Evolutionary conservation across 345 rosid genomes (phyloP).

Genomic region (Citropsis articulata): DNA sequence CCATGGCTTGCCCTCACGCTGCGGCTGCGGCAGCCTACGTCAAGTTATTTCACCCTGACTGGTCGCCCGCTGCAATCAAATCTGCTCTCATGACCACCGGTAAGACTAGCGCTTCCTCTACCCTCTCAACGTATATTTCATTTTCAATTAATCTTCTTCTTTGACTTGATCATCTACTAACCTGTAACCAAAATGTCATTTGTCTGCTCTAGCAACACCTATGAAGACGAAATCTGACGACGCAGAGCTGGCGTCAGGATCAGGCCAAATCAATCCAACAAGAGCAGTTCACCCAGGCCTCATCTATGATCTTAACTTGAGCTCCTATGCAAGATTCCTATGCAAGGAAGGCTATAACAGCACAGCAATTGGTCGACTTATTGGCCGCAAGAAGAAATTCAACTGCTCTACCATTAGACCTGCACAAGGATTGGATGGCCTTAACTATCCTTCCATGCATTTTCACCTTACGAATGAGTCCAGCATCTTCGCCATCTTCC

Average conservation of each 20-base stretch:
- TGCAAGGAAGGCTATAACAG: conserved; percentile 77
- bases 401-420: conserved; percentile 46
- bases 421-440: conserved; percentile 62
- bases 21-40: conserved; percentile 80
- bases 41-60: conserved; percentile 74
- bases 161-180: background rate
- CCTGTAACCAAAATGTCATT: background rate
- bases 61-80: conserved; percentile 86
- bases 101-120: background rate
- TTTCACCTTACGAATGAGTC: conserved; percentile 30
- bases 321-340: conserved; percentile 54
- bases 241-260: conserved; percentile 57
- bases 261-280: conserved; percentile 80
- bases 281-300: conserved; percentile 72
- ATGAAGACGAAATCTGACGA: conserved; percentile 46
- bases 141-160: background rate
- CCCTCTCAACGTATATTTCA: no score
- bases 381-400: conserved; percentile 39
- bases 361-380: conserved; percentile 50
- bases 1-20: conserved; percentile 90
- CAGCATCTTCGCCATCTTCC: conserved; percentile 45
- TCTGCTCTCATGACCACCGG: conserved; percentile 91
- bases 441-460: conserved; percentile 90
- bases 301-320: conserved; percentile 51
- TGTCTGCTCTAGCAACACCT: conserved; percentile 50